phyloP scores from a whole-genome alignment of 805 yeast species.

The Candida montana region DNA sequence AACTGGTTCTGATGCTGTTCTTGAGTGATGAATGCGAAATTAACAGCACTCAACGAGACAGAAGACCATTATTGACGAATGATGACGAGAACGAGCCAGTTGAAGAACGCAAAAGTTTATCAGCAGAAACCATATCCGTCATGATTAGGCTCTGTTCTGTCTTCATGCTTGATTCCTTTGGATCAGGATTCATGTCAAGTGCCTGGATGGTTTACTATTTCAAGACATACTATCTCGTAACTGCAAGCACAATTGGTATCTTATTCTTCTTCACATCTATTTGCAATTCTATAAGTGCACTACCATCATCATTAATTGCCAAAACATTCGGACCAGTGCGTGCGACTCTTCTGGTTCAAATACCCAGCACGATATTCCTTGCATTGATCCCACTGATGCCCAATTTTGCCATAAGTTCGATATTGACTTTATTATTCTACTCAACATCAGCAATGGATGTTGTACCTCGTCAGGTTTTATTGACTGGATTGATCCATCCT shows the following conservation, averaged over 20 bases:
- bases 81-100: background rate
- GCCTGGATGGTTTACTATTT: conserved; percentile 88
- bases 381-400: conserved; percentile 44
- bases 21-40: conserved; percentile 52
- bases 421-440: conserved; percentile 48
- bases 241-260: conserved; percentile 57
- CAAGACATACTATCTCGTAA: conserved; percentile 45
- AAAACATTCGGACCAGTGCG: conserved; percentile 68
- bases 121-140: conserved; percentile 38
- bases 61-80: conserved; percentile 21
- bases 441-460: conserved; percentile 81
- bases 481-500: conserved; percentile 60
- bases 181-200: conserved; percentile 81
- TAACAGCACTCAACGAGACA: conserved; percentile 8
- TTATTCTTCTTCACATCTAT: conserved; percentile 62
- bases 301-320: conserved; percentile 72
- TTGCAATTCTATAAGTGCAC: conserved; percentile 60
- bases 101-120: conserved; percentile 15
- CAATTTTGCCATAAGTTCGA: conserved; percentile 39
- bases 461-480: conserved; percentile 79
- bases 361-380: conserved; percentile 70
- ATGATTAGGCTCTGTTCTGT: conserved; percentile 46
- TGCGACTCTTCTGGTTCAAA: conserved; percentile 68
- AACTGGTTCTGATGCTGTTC: conserved; percentile 44
- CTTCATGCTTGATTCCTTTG: conserved; percentile 83